phyloP scores from a whole-genome alignment of 768 basidiomycete species.

The Serendipita sp. region DNA sequence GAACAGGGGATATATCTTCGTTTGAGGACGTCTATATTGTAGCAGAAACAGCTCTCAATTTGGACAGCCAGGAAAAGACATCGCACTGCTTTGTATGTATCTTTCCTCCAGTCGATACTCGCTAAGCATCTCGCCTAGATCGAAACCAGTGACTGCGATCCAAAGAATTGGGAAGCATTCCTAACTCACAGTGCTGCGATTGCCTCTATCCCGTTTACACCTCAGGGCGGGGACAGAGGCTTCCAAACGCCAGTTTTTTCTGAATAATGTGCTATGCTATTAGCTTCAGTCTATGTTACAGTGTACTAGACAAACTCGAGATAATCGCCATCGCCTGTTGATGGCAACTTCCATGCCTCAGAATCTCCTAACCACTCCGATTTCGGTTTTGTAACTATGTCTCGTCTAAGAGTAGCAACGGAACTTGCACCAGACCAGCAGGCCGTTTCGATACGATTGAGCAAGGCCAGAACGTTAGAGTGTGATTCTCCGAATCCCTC shows the following conservation, averaged over 20 bases:
- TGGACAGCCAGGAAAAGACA: background rate
- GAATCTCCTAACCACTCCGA: background rate
- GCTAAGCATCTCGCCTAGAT: background rate
- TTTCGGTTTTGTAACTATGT: background rate
- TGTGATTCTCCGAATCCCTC: constrained; percentile 18
- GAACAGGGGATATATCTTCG: background rate
- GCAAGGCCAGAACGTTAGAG: background rate
- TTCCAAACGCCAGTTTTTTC: background rate
- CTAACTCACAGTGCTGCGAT: background rate
- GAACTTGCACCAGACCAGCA: background rate
- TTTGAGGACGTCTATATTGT: background rate
- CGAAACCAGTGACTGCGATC: background rate
- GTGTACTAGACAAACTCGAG: constrained; percentile 1
- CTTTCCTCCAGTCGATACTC: background rate
- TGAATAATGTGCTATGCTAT: background rate
- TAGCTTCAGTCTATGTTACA: background rate
- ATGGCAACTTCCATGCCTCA: background rate
- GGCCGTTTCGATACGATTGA: background rate
- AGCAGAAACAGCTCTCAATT: background rate
- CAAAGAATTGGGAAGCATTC: background rate
- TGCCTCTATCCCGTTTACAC: background rate
- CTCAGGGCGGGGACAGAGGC: background rate
- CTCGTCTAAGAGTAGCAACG: background rate
- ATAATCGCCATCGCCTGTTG: background rate
- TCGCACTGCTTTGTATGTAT: background rate